A percentile compares a stretch with the other conserved stretches of the same genome.
Evolutionary conservation across 805 yeast species (phyloP).

Genomic region (Candida easanensis): DNA sequence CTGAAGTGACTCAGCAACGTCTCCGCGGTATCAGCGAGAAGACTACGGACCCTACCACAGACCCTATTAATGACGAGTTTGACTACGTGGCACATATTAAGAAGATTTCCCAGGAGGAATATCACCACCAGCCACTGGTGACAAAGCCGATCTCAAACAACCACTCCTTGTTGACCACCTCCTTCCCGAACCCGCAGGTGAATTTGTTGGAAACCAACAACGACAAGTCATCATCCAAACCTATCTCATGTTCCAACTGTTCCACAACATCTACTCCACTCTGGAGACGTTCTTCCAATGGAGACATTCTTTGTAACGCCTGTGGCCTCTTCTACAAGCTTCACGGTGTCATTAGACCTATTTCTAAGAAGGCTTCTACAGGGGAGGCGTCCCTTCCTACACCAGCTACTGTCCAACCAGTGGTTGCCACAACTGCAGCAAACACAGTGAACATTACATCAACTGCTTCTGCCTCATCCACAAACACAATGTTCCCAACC

Average conservation of each 20-base stretch:
- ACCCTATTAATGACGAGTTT: conserved; percentile 48
- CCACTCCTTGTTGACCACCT: conserved; percentile 14
- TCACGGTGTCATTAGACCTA: conserved; percentile 89
- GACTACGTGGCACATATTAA: conserved; percentile 63
- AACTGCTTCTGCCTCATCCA: not conserved
- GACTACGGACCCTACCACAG: conserved; percentile 9
- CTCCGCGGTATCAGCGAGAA: not conserved
- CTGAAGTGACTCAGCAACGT: conserved; percentile 9
- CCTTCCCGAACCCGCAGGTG: conserved; percentile 17
- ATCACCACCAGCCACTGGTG: conserved; percentile 10
- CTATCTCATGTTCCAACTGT: conserved; percentile 70
- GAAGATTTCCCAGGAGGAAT: conserved; percentile 41
- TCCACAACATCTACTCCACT: conserved; percentile 86
- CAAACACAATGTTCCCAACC: conserved; percentile 11
- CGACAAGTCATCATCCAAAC: conserved; percentile 1
- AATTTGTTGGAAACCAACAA: conserved; percentile 10
- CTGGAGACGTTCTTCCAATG: conserved; percentile 92
- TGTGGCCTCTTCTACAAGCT: conserved; percentile 90
- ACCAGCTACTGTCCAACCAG: not conserved
- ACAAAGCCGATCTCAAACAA: conserved; percentile 13
- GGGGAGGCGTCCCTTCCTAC: conserved; percentile 4
- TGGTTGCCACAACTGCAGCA: not conserved
- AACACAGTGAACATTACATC: conserved; percentile 1
- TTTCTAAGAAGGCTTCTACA: conserved; percentile 12
- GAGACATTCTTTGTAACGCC: conserved; percentile 90